Conservation (phyloP, 306 rosid species). For the Sophora flavescens region DNA sequence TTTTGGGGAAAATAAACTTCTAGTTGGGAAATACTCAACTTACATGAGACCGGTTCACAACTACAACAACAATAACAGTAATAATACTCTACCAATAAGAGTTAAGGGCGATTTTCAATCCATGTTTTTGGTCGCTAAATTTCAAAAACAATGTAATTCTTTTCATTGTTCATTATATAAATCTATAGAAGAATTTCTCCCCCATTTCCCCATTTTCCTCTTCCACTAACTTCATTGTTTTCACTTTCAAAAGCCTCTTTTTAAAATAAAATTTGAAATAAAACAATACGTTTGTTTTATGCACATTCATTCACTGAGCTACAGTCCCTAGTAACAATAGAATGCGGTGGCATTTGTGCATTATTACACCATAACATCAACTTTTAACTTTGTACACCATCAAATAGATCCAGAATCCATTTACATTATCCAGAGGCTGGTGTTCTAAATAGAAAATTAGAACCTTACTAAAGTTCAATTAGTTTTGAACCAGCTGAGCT, state of each 20-base stretch:
- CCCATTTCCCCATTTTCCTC: neutral
- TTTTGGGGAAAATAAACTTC: neutral
- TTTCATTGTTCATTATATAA: conserved; percentile 5
- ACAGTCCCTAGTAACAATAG: neutral
- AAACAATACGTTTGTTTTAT: neutral
- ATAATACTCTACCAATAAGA: neutral
- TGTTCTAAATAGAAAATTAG: neutral
- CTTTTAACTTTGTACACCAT: neutral
- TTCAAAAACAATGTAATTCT: neutral
- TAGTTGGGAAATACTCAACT: conserved; percentile 25
- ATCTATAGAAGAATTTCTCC: neutral
- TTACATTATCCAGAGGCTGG: neutral
- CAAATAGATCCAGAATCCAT: conserved; percentile 10
- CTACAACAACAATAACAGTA: conserved; percentile 9
- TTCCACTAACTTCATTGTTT: neutral
- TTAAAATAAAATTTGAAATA: neutral
- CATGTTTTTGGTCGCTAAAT: conserved; percentile 20
- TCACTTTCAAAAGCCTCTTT: neutral
- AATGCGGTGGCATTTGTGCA: conserved; percentile 3
- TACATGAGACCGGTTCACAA: conserved; percentile 12
- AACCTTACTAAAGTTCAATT: neutral
- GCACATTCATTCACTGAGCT: neutral
- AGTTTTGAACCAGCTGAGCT: conserved; percentile 16
- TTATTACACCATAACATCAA: neutral
- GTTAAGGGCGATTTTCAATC: neutral